These are phyloP conservation scores for Salinomyces thailandicus DNA, from an alignment of 2,329 filamentous ascomycete species.

Conservation along the genomic window DNA sequence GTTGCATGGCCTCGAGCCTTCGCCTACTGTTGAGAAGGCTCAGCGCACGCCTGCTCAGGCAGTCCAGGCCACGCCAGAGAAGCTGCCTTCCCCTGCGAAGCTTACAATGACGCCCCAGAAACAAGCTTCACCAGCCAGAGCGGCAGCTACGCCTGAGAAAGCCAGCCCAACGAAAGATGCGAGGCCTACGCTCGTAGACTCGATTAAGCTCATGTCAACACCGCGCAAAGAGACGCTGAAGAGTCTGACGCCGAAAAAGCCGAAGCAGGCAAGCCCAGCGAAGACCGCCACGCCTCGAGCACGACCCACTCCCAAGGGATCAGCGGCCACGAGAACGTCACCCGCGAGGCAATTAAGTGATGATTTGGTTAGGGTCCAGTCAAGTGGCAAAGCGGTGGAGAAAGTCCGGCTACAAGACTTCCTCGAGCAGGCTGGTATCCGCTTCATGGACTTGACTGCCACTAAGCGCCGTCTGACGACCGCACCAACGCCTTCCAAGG, in stretches of 20 bases:
- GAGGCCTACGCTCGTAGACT: conserved; percentile 27
- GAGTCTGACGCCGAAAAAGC: conserved; percentile 31
- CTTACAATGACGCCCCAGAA: not conserved
- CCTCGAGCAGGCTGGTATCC: conserved; percentile 87
- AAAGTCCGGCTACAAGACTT: conserved; percentile 71
- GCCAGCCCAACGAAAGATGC: conserved; percentile 10
- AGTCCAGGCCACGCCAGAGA: conserved; percentile 8
- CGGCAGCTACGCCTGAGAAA: conserved; percentile 11
- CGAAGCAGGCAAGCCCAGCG: conserved; percentile 32
- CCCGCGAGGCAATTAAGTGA: conserved; percentile 19
- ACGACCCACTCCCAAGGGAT: conserved; percentile 22
- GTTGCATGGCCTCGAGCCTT: conserved; percentile 13
- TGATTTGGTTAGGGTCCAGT: conserved; percentile 15
- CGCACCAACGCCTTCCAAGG: conserved; percentile 38
- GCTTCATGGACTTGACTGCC: conserved; percentile 97
- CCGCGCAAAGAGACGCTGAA: conserved; percentile 36
- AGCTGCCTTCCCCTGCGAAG: not conserved
- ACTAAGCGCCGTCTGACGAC: conserved; percentile 85
- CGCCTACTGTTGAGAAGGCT: conserved; percentile 21
- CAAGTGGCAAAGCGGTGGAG: conserved; percentile 12
- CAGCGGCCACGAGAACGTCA: conserved; percentile 12
- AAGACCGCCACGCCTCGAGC: conserved; percentile 29
- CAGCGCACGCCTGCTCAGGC: conserved; percentile 8
- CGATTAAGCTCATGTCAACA: conserved; percentile 39
- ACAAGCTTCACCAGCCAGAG: conserved; percentile 2